Evolutionary conservation across 2,329 filamentous ascomycete genomes (phyloP).

Genomic region (Periglandula ipomoeae): DNA sequence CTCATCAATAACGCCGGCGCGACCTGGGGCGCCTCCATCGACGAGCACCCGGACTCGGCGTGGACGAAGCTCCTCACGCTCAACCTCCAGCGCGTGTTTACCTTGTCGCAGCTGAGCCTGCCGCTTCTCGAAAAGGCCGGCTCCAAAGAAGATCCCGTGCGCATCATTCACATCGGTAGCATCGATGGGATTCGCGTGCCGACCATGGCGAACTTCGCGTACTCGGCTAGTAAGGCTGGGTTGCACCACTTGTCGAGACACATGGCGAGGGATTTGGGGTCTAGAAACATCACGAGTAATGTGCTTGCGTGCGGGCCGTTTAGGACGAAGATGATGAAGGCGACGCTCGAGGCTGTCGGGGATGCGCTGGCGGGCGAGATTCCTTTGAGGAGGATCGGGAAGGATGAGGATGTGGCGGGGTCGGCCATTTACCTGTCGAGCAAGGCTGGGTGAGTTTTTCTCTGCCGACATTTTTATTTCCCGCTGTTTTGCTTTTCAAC

Average conservation of each 20-base stretch:
- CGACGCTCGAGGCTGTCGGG: slow-evolving; percentile 45
- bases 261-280: slow-evolving; percentile 50
- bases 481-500: slow-evolving; percentile 36
- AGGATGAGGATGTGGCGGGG: slow-evolving; percentile 59
- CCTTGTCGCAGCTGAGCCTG: slow-evolving; percentile 51
- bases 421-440: slow-evolving; percentile 62
- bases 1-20: slow-evolving; percentile 59
- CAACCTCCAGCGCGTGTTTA: slow-evolving; percentile 61
- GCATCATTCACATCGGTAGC: slow-evolving; percentile 57
- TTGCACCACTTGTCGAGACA: slow-evolving; percentile 54
- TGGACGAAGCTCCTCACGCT: slow-evolving; percentile 54
- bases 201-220: slow-evolving; percentile 48
- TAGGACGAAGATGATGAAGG: slow-evolving; percentile 59
- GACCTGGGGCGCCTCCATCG: slow-evolving; percentile 53
- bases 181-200: slow-evolving; percentile 56
- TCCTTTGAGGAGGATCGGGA: slow-evolving; percentile 59
- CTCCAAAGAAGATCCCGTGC: slow-evolving; percentile 34
- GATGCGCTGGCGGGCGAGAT: slow-evolving; percentile 47
- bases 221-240: slow-evolving; percentile 53
- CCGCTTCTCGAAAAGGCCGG: slow-evolving; percentile 46
- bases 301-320: slow-evolving; percentile 65
- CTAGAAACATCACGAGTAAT: slow-evolving; percentile 53
- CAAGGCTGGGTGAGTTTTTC: slow-evolving; percentile 44
- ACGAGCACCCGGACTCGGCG: slow-evolving; percentile 47
- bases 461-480: too few species aligned